These are phyloP conservation scores for Gryganskiella cystojenkinii DNA, from an alignment of 192 early-diverging fungal species.

Conservation along the genomic window DNA sequence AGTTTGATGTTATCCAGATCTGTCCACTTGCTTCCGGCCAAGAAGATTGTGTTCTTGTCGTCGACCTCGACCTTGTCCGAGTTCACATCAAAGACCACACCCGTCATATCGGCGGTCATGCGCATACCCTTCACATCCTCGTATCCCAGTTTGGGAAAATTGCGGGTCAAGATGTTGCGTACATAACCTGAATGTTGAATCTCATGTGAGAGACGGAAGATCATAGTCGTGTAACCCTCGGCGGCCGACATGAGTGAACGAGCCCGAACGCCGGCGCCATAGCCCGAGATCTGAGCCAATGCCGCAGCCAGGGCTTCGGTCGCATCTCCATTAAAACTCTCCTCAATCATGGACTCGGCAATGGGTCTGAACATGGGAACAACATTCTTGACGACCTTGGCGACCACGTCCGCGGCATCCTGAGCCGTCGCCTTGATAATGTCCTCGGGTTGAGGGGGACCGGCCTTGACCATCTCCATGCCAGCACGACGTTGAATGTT, in stretches of 20 bases:
- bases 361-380: constrained; percentile 82
- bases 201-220: constrained; percentile 71
- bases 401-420: constrained; percentile 79
- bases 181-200: constrained; percentile 89
- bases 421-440: constrained; percentile 84
- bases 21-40: constrained; percentile 81
- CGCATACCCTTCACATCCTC: constrained; percentile 85
- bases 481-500: constrained; percentile 84
- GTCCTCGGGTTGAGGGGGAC: constrained; percentile 91
- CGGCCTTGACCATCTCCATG: constrained; percentile 81
- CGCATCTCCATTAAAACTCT: constrained; percentile 74
- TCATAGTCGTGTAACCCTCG: constrained; percentile 83
- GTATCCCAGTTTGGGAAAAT: constrained; percentile 76
- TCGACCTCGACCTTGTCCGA: constrained; percentile 74
- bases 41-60: constrained; percentile 55
- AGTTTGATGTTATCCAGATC: constrained; percentile 72
- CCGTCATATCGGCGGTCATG: constrained; percentile 81
- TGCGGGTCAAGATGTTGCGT: constrained; percentile 76
- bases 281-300: constrained; percentile 89
- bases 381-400: constrained; percentile 76
- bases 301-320: constrained; percentile 82
- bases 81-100: constrained; percentile 88
- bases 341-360: constrained; percentile 79
- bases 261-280: constrained; percentile 79
- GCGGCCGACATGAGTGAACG: constrained; percentile 89